A percentile compares a stretch with the other conserved stretches of the same genome.
These are phyloP conservation scores for Exophiala xenobiotica DNA, from an alignment of 2,329 filamentous ascomycete species.

Conservation along the genomic window DNA sequence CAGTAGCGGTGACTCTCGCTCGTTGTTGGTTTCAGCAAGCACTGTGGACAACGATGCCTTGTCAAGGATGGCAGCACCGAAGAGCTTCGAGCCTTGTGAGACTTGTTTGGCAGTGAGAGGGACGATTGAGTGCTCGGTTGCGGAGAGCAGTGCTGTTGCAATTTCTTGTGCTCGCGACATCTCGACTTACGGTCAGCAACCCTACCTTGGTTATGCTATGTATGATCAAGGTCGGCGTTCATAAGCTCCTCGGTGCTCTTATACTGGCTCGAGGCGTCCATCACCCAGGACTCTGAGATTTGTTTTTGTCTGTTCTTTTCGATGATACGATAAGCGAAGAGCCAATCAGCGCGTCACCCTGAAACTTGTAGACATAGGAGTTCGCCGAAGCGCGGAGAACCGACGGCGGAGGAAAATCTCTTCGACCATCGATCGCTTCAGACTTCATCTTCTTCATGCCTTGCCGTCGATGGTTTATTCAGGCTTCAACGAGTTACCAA, in stretches of 20 bases:
- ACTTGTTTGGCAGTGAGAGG: constrained; percentile 54
- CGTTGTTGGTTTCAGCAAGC: constrained; percentile 58
- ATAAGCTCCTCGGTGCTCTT: neutral
- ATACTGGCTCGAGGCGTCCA: neutral
- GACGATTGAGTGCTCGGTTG: constrained; percentile 47
- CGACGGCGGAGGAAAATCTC: neutral
- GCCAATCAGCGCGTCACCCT: neutral
- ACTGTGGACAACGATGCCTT: constrained; percentile 43
- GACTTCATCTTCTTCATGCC: neutral
- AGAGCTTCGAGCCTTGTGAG: constrained; percentile 55
- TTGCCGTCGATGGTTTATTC: too few relatives aligned
- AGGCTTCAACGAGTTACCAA: too few relatives aligned
- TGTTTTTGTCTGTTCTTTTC: neutral
- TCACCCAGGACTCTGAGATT: neutral
- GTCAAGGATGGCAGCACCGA: constrained; percentile 56
- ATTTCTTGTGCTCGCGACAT: constrained; percentile 16
- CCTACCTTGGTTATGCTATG: too few relatives aligned
- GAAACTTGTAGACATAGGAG: neutral
- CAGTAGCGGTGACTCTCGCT: constrained; percentile 54
- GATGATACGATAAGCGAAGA: neutral
- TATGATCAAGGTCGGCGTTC: too few relatives aligned
- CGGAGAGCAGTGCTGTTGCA: constrained; percentile 17
- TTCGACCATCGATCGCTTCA: neutral
- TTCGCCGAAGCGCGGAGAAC: constrained; percentile 2
- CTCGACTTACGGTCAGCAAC: too few relatives aligned